Conservation (phyloP, 2,329 filamentous ascomycete genomes). For the Cercospora zeina region DNA sequence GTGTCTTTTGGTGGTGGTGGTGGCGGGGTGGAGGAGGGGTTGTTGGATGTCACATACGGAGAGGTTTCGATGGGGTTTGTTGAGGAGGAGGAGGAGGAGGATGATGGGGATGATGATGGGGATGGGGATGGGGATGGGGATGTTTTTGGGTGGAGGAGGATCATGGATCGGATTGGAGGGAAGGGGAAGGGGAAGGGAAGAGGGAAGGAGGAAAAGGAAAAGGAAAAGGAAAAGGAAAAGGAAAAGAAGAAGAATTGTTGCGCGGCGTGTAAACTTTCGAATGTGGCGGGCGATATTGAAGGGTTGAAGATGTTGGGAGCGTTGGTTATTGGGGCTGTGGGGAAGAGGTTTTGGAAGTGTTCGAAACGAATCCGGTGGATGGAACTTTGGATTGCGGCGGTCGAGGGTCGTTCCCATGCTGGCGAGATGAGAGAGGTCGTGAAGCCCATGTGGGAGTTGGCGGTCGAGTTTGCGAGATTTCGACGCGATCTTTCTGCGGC, state of each 20-base stretch:
- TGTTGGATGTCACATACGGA: conserved; percentile 1
- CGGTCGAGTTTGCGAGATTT: conserved; percentile 11
- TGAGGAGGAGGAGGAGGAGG: background rate
- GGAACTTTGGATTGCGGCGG: conserved; percentile 25
- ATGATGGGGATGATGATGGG: background rate
- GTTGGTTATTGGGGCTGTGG: conserved; percentile 30
- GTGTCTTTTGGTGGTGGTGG: conserved; percentile 25
- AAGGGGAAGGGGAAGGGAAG: background rate
- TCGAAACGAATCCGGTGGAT: conserved; percentile 34
- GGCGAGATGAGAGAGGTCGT: background rate
- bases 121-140: background rate
- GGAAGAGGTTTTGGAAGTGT: conserved; percentile 29
- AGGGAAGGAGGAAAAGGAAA: background rate
- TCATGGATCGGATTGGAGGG: too few species aligned
- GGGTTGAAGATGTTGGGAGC: conserved; percentile 29
- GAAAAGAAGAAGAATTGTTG: conserved; percentile 25
- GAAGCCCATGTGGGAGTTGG: conserved; percentile 21
- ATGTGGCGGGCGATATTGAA: conserved; percentile 20
- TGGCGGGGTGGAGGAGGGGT: conserved; percentile 18
- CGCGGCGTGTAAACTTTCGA: conserved; percentile 29
- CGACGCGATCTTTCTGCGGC: background rate
- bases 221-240: background rate
- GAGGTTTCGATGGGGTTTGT: conserved; percentile 14
- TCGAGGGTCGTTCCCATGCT: too few species aligned
- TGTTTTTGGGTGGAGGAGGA: background rate